Evolutionary conservation across 345 rosid genomes (phyloP), one percentile per base, ranked within the genome.

Genomic region (Lepidium didymum): DNA sequence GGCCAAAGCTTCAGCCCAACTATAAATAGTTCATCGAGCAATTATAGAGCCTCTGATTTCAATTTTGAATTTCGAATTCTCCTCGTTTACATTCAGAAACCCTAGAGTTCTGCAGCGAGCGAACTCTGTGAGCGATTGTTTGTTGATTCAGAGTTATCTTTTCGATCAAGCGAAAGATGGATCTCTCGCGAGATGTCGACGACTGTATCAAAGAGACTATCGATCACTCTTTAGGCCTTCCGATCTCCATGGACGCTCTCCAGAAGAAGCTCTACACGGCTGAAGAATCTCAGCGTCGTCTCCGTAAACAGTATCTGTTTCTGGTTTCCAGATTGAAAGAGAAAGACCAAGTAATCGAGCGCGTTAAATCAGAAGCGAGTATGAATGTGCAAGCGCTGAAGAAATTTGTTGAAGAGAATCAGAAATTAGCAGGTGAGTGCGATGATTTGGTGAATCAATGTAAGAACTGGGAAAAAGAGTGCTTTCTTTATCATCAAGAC

Each of bases 401-500:
- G 90, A 89, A 81, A 74, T 87, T 87, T 72, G 87, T 92, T 29
- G 84, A 83, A 74, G 98, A 87, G 79, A 92, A 92, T 51, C 86
- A 81, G 84, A 83, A 79, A 57, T 45, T 92, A 76, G 87, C 83
- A 5, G 86, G 76, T 4, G 95, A 89, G 82, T 86, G 96, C 47
- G 79, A 78, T 21, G 80, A 68, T 69, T 72, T 92, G 81, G 79
- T 78, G 82, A 78, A 52, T 29, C 85, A 89, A 80, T 87, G 98
- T 62, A 78, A 77, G 29, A 88, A 75, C 40, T 83, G 82, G 89
- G 91, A 91, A 70, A 80, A 37, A 19, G 97, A 88, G 73, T 84
- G 92, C 47, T 75, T 86, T 4, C 84, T 88, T 23, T 91, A 85
- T n/a, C 89, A 86, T 34, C 77, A 74, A 53, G 93, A 91, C 45